A percentile compares a stretch with the other conserved stretches of the same genome.
Conservation (phyloP, 2,329 filamentous ascomycete genomes). For the Paracorniculantispora psalliotae region DNA sequence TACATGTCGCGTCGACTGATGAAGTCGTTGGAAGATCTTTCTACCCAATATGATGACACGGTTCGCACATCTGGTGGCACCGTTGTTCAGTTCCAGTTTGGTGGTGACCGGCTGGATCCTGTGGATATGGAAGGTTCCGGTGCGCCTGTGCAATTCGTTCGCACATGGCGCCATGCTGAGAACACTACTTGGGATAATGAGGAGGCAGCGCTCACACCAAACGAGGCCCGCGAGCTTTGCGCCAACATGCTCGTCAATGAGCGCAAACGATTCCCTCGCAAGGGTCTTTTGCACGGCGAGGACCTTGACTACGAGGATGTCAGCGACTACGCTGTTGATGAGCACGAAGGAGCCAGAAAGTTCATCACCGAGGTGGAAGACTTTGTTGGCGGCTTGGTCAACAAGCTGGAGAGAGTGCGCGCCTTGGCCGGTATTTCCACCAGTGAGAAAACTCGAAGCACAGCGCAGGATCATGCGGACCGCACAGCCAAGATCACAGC, state of each 20-base stretch:
- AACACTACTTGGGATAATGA: slow-evolving; percentile 72
- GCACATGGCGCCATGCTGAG: slow-evolving; percentile 81
- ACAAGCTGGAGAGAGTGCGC: slow-evolving; percentile 53
- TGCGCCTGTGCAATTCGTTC: slow-evolving; percentile 84
- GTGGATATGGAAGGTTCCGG: slow-evolving; percentile 96
- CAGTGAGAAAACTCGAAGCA: slow-evolving; percentile 18
- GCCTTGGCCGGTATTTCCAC: slow-evolving; percentile 45
- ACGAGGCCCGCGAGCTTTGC: slow-evolving; percentile 67
- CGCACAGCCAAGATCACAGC: slow-evolving; percentile 80
- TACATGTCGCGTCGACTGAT: slow-evolving; percentile 98
- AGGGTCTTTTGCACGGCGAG: slow-evolving; percentile 57
- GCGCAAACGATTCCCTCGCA: slow-evolving; percentile 57
- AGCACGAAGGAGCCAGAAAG: slow-evolving; percentile 74
- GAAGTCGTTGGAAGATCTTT: slow-evolving; percentile 95
- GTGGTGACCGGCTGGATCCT: slow-evolving; percentile 90
- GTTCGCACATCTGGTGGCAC: slow-evolving; percentile 84
- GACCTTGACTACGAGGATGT: slow-evolving; percentile 64
- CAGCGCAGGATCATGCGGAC: slow-evolving; percentile 47
- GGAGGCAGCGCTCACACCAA: slow-evolving; percentile 67
- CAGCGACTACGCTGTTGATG: slow-evolving; percentile 65
- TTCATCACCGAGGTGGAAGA: slow-evolving; percentile 76
- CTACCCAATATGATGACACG: slow-evolving; percentile 88
- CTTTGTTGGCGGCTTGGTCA: slow-evolving; percentile 61
- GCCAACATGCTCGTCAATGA: slow-evolving; percentile 63
- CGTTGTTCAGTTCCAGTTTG: slow-evolving; percentile 96